phyloP scores from a whole-genome alignment of 257 asterid genomes.

The Striga asiatica region DNA sequence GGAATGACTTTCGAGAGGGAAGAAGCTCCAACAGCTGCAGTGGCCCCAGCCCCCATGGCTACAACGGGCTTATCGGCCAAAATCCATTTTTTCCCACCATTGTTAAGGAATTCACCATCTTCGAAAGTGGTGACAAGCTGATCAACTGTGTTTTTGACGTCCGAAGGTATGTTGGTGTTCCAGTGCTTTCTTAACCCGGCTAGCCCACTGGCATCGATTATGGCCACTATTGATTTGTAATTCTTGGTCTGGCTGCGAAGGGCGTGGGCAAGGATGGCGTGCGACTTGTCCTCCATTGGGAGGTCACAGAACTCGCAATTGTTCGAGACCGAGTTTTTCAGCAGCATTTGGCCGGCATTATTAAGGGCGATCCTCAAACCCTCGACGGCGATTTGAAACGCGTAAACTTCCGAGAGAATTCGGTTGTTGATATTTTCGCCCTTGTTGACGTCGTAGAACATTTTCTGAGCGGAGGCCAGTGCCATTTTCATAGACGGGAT shows the following conservation, averaged over 20 bases:
- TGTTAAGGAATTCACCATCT: slow-evolving; percentile 21
- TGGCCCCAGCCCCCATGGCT: slow-evolving; percentile 94
- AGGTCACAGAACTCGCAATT: slow-evolving; percentile 45
- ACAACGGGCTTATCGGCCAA: slow-evolving; percentile 65
- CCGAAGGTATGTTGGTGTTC: slow-evolving; percentile 51
- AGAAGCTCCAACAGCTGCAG: slow-evolving; percentile 74
- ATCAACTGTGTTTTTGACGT: slow-evolving; percentile 52
- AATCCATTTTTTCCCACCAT: slow-evolving; percentile 30
- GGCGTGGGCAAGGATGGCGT: slow-evolving; percentile 75
- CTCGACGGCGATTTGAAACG: slow-evolving; percentile 77
- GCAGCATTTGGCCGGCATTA: slow-evolving; percentile 51
- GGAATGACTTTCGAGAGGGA: slow-evolving; percentile 78
- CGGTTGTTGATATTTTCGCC: slow-evolving; percentile 51
- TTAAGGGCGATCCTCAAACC: slow-evolving; percentile 77
- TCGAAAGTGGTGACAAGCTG: slow-evolving; percentile 37
- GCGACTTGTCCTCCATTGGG: slow-evolving; percentile 58
- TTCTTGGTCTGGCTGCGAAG: slow-evolving; percentile 58
- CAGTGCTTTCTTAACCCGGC: slow-evolving; percentile 81
- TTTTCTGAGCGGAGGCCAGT: slow-evolving; percentile 69
- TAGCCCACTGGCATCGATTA: slow-evolving; percentile 70
- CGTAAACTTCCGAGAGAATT: slow-evolving; percentile 59
- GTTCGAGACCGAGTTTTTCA: slow-evolving; percentile 17
- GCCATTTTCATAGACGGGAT: slow-evolving; percentile 65
- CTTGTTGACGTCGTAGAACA: slow-evolving; percentile 55
- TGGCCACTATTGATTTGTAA: slow-evolving; percentile 63